Conservation (phyloP, 148 eudicot genomes). For the Chenopodium quinoa region DNA sequence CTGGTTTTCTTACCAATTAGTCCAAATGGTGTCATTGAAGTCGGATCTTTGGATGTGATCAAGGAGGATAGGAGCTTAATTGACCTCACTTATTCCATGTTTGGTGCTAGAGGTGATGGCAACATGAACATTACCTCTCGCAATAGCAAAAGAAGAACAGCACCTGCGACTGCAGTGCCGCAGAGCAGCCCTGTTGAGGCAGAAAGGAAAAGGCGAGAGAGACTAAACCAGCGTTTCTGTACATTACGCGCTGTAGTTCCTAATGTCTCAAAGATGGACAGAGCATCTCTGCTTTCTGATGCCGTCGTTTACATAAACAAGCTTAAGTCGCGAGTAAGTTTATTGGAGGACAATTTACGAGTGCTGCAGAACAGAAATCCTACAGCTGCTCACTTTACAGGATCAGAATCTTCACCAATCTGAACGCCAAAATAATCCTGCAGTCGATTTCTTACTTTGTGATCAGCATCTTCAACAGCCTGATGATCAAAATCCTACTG, state of each 20-base stretch:
- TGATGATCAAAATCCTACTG: not conserved
- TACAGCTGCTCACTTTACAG: not conserved
- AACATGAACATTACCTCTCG: not conserved
- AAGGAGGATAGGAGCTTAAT: not conserved
- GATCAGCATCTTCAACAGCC: not conserved
- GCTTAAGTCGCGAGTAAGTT: slow-evolving; percentile 28
- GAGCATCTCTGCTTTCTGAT: slow-evolving; percentile 53
- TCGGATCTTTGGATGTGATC: not conserved
- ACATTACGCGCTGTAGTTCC: slow-evolving; percentile 55
- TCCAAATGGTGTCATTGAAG: not conserved
- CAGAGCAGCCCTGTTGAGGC: slow-evolving; percentile 49
- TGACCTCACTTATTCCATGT: not conserved
- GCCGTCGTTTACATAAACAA: slow-evolving; percentile 51
- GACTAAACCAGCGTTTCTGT: slow-evolving; percentile 51
- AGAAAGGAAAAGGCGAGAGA: slow-evolving; percentile 50
- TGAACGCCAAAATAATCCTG: not conserved
- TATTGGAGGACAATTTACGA: not conserved
- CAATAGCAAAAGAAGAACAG: not conserved
- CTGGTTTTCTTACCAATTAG: not conserved
- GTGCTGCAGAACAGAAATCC: not conserved
- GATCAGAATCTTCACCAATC: not conserved
- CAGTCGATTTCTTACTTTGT: not conserved
- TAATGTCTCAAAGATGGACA: slow-evolving; percentile 56
- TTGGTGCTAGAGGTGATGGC: not conserved
- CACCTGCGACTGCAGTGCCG: not conserved